Evolutionary conservation across 1,139 yeast genomes (phyloP), one percentile per base, ranked within the genome.

Genomic region (Saccharomyces hybrid): DNA sequence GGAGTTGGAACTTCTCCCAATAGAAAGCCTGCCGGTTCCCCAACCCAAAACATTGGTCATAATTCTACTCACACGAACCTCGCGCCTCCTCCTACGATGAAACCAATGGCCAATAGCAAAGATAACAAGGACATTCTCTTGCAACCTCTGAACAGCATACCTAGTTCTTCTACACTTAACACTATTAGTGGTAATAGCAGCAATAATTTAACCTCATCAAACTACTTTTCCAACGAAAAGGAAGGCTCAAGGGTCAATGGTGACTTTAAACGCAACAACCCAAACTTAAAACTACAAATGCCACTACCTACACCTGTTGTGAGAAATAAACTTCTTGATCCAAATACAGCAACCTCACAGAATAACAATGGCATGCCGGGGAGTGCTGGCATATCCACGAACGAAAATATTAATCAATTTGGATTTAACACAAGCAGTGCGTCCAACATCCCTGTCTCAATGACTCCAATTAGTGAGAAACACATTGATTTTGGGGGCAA

Each of bases 391-490:
- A 44, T 51, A 26, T 49, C 53, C n/a, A 56, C 57, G n/a, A 66
- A 64, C 53, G 71, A 70, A 23, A 78, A 78, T 57, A 76, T 82
- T 11, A 82, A 85, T 66, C 86, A 85, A 64, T 83, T 83, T 73
- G 86, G 90, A 50, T 76, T 83, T 59, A 77, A 81, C 64, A 78
- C 83, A 1, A 71, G 80, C 11, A 79, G 76, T 50, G 75, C 81
- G 2, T 73, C 77, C 4, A 73, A 74, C 50, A 65, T 77, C 25
- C 81, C 85, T 13, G 72, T 84, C 62, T 78, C 88, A 0, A 85
- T 85, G 95, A 85, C 95, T 0, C 95, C 93, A 0, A 82, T 85
- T 1, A 77, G 87, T 1, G 95, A 85, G 62, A 82, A 77, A 61
- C 80, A 70, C 25, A 61, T 64, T 53, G 68, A 67, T 55, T 58